Evolutionary conservation across 1,139 yeast genomes (phyloP).

Genomic region (Meyerozyma sp.): DNA sequence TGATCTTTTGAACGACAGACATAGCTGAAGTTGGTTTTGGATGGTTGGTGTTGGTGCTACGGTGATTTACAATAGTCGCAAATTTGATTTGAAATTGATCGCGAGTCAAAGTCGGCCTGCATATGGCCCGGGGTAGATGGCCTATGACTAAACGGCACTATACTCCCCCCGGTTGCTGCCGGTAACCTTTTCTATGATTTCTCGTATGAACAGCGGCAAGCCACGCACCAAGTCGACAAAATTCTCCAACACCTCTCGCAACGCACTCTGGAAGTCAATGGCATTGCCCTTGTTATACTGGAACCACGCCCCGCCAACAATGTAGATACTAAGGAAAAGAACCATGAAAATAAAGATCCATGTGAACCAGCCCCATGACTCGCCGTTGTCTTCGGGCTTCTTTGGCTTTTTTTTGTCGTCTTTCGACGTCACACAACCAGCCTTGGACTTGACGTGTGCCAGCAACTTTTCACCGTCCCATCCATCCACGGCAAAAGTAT

Average conservation of each 20-base stretch:
- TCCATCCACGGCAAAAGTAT: slow-evolving; percentile 19
- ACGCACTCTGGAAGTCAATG: slow-evolving; percentile 46
- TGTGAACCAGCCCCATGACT: slow-evolving; percentile 73
- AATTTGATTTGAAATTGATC: not conserved
- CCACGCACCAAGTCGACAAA: slow-evolving; percentile 54
- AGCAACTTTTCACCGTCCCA: slow-evolving; percentile 29
- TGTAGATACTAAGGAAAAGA: slow-evolving; percentile 63
- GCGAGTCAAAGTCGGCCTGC: not conserved
- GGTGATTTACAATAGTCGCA: not conserved
- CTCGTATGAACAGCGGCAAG: slow-evolving; percentile 67
- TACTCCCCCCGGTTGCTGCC: slow-evolving; percentile 83
- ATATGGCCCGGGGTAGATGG: not conserved
- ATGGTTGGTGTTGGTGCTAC: not conserved
- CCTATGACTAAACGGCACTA: slow-evolving; percentile 63
- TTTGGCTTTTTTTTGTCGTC: slow-evolving; percentile 17
- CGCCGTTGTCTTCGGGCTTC: slow-evolving; percentile 27
- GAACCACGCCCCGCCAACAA: slow-evolving; percentile 78
- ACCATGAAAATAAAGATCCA: slow-evolving; percentile 68
- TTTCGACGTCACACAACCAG: slow-evolving; percentile 36
- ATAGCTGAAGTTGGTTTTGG: not conserved
- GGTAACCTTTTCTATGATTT: slow-evolving; percentile 64
- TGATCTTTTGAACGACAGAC: slow-evolving; percentile 52
- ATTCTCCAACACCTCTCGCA: slow-evolving; percentile 71
- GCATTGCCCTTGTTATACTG: slow-evolving; percentile 52
- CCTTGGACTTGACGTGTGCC: slow-evolving; percentile 24